Percentiles rank a stretch among this genome's conserved stretches.
These are phyloP conservation scores for Plectosphaerella cucumerina DNA, from an alignment of 2,329 filamentous ascomycete species.

Conservation along the genomic window DNA sequence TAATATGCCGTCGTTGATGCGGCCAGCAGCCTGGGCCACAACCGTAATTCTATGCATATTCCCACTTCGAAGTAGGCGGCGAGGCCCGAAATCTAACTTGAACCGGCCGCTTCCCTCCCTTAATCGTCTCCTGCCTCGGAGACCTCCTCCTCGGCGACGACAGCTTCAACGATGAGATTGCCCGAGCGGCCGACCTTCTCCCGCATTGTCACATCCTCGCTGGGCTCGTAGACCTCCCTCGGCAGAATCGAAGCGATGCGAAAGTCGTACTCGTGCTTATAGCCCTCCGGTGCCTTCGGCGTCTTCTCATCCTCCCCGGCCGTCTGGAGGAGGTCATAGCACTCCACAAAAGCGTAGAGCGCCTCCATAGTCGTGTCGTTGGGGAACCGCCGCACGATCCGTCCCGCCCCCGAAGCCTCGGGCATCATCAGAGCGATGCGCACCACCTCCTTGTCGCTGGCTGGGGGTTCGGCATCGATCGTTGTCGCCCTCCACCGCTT, in stretches of 20 bases:
- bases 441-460: constrained; percentile 62
- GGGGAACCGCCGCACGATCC: constrained; percentile 73
- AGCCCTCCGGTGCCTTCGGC: constrained; percentile 52
- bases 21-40: not conserved
- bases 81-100: not conserved
- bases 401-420: constrained; percentile 55
- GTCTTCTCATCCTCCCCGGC: constrained; percentile 19
- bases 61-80: not conserved
- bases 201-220: constrained; percentile 59
- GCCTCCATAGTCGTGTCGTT: constrained; percentile 74
- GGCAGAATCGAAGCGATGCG: constrained; percentile 82
- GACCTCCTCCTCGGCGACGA: constrained; percentile 29
- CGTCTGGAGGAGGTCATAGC: constrained; percentile 62
- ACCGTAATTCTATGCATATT: not conserved
- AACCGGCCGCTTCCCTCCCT: not conserved
- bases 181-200: constrained; percentile 76
- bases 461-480: constrained; percentile 64
- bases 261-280: constrained; percentile 81
- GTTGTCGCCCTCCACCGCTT: constrained; percentile 69
- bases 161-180: constrained; percentile 82
- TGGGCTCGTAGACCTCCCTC: constrained; percentile 71
- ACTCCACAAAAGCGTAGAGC: constrained; percentile 94
- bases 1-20: no score
- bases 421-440: constrained; percentile 66
- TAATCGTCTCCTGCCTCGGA: constrained; percentile 5